Evolutionary conservation across 1,139 yeast genomes (phyloP), one percentile per base, ranked within the genome.

Genomic region (Candida freyschussii): DNA sequence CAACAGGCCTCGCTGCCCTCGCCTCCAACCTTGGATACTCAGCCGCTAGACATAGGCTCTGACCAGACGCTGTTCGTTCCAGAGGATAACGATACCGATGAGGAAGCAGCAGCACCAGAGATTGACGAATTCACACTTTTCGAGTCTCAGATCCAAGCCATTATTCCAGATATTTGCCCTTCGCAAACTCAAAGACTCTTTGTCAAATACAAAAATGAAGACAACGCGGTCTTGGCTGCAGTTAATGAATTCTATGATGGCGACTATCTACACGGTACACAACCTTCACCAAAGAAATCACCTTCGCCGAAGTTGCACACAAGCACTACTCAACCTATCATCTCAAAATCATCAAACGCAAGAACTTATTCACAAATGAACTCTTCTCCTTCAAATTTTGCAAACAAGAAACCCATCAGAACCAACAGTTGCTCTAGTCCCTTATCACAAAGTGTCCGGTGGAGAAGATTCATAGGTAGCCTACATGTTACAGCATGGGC

Each of bases 401-500:
- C 15, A 7, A 30, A 27, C 21, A 37, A 24, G 26, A 18, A 17
- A 15, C 17, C 7, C 6, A 15, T 16, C 17, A 22, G 13, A 25
- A 32, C n/a, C n/a, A n/a, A n/a, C n/a, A n/a, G n/a, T n/a, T n/a
- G n/a, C n/a, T n/a, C n/a, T n/a, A n/a, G n/a, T n/a, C 25, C 8
- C 8, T 13, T 38, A 2, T 21, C 43, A 0, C 25, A 32, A 8
- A n/a, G 16, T 5, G 17, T 36, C 10, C 14, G 26, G n/a, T 62
- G 66, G 66, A 50, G 59, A 30, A 55, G 67, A 21, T 80, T 67
- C 48, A 64, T 86, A 16, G 96, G 96, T 0, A 68, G 86, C 1
- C 48, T 85, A 17, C 79, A 78, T 41, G 75, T 82, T 1, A 78
- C 75, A 33, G 89, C 86, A 2, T 81, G 89, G 84, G 87, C 94